Evolutionary conservation across 306 rosid genomes (phyloP).

Genomic region (Luffa acutangula): DNA sequence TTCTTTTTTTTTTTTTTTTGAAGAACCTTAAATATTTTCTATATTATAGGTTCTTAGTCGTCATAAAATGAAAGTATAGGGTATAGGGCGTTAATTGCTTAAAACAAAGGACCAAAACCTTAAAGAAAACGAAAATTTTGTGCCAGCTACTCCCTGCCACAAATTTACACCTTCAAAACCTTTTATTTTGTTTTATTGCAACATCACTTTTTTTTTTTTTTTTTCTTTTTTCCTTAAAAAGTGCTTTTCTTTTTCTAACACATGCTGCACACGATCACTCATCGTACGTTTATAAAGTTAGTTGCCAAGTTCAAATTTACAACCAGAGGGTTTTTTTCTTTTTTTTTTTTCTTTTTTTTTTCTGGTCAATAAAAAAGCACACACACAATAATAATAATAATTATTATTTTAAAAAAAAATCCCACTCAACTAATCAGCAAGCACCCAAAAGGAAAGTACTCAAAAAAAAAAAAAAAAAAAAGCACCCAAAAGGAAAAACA

Average conservation of each 20-base stretch:
- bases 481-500: neutral
- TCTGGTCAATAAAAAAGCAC: neutral
- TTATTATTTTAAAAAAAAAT: neutral
- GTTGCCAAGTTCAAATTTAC: neutral
- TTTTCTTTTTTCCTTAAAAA: neutral
- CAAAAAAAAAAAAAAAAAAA: neutral
- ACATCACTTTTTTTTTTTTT: neutral
- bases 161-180: neutral
- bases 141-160: neutral
- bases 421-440: neutral
- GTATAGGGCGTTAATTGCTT: neutral
- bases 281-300: neutral
- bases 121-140: neutral
- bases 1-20: too few species aligned
- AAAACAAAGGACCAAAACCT: neutral
- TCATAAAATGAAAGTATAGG: neutral
- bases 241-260: neutral
- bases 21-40: too few species aligned
- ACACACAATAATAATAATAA: neutral
- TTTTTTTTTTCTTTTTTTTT: neutral
- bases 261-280: neutral
- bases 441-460: neutral
- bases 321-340: neutral
- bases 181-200: conserved; percentile 1
- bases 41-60: neutral